Evolutionary conservation across 257 asterid genomes (phyloP).

Genomic region (Forsythia suspensa): DNA sequence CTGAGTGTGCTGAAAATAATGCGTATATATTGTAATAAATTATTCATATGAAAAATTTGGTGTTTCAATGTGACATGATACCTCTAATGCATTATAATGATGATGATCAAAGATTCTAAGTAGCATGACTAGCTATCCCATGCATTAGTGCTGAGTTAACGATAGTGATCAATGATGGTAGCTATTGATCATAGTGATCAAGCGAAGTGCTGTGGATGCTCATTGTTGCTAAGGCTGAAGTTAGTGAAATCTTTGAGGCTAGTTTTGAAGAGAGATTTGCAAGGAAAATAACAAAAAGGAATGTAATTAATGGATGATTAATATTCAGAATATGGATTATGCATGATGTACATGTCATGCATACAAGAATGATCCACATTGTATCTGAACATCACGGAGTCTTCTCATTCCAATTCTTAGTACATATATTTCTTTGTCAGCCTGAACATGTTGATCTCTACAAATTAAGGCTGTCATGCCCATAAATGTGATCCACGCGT

Average conservation of each 20-base stretch:
- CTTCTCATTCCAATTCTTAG: neutral
- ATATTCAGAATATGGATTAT: neutral
- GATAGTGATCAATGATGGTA: neutral
- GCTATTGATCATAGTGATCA: neutral
- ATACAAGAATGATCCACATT: neutral
- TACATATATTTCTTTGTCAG: neutral
- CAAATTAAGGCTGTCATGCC: constrained; percentile 11
- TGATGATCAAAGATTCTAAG: neutral
- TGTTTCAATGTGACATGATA: constrained; percentile 10
- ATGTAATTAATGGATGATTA: neutral
- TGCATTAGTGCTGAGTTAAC: neutral
- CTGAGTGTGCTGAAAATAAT: neutral
- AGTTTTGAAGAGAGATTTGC: neutral
- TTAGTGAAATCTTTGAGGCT: neutral
- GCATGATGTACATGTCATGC: constrained; percentile 5
- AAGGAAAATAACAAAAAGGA: neutral
- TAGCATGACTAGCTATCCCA: neutral
- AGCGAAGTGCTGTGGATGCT: neutral
- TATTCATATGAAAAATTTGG: constrained; percentile 15
- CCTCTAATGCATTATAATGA: constrained; percentile 6
- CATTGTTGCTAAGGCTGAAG: neutral
- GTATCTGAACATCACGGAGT: constrained; percentile 1
- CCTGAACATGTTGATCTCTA: constrained; percentile 3
- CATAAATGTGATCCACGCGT: neutral
- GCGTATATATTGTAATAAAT: neutral